These are phyloP conservation scores for Calonectria pauciramosa DNA, from an alignment of 2,329 filamentous ascomycete genomes.

Conservation along the genomic window DNA sequence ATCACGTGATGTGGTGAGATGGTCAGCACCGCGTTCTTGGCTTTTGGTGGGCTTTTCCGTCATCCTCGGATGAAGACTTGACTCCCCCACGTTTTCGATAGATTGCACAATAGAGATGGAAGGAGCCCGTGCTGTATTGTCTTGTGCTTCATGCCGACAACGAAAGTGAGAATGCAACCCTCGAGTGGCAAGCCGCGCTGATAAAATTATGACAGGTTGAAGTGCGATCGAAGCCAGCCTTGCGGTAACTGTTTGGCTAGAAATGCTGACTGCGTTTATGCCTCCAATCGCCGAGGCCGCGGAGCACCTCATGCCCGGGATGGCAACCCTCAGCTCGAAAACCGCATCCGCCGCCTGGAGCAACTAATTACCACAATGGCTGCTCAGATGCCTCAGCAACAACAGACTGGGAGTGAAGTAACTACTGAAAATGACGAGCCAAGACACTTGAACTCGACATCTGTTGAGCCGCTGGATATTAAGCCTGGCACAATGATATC, in stretches of 20 bases:
- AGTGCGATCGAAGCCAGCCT: slow-evolving; percentile 39
- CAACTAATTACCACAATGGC: slow-evolving; percentile 36
- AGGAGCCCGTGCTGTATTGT: not conserved
- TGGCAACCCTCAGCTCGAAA: slow-evolving; percentile 27
- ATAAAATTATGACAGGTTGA: slow-evolving; percentile 12
- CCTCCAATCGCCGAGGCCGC: slow-evolving; percentile 27
- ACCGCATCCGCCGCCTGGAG: slow-evolving; percentile 33
- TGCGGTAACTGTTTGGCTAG: slow-evolving; percentile 37
- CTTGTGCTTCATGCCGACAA: not conserved
- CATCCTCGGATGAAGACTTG: not conserved
- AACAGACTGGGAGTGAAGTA: not conserved
- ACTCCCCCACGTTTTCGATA: not conserved
- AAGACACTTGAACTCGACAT: slow-evolving; percentile 1
- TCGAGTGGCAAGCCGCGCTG: not conserved
- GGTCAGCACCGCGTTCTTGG: not conserved
- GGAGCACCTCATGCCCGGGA: slow-evolving; percentile 17
- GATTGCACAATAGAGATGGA: not conserved
- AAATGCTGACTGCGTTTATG: slow-evolving; percentile 33
- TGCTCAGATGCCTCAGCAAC: slow-evolving; percentile 14
- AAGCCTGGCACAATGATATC: not conserved
- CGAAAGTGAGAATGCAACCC: not conserved
- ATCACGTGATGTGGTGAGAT: not conserved
- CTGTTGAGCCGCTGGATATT: not conserved
- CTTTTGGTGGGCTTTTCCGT: not conserved
- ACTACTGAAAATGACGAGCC: not conserved